These are phyloP conservation scores for Carex myosuroides DNA, from an alignment of 176 grass and related monocot species.

Conservation along the genomic window DNA sequence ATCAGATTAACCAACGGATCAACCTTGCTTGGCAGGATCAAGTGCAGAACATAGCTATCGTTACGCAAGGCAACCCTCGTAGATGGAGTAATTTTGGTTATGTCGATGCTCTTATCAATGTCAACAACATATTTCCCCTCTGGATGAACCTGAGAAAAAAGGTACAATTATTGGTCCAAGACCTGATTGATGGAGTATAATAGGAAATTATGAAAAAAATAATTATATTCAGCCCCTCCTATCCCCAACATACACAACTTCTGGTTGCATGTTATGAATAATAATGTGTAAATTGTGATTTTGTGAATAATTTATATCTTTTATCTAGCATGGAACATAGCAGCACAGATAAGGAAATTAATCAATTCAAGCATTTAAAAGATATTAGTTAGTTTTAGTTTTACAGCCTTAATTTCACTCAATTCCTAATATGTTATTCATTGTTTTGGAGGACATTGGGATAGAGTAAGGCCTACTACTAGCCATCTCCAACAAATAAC, in stretches of 20 bases:
- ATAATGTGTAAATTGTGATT: background rate
- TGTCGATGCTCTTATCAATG: slow-evolving; percentile 94
- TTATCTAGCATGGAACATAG: background rate
- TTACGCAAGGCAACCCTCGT: slow-evolving; percentile 98
- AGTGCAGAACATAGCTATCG: slow-evolving; percentile 94
- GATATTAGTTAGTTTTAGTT: background rate
- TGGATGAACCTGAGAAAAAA: slow-evolving; percentile 72
- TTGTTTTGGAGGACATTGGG: background rate
- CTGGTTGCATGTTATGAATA: background rate
- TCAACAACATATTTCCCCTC: slow-evolving; percentile 99
- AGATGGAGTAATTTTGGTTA: slow-evolving; percentile 93
- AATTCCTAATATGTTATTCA: background rate
- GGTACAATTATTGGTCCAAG: slow-evolving; percentile 23
- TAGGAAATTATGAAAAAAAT: background rate
- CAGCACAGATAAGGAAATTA: background rate
- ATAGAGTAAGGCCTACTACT: background rate
- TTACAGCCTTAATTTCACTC: background rate
- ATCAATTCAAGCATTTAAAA: background rate
- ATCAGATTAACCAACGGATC: slow-evolving; percentile 98
- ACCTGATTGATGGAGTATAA: background rate
- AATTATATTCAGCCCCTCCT: background rate
- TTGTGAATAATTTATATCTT: background rate
- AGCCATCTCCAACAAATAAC: background rate
- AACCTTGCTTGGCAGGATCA: slow-evolving; percentile 91
- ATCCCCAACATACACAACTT: background rate